phyloP scores from a whole-genome alignment of 176 grass and related monocot species.

The Tillandsia leiboldiana region DNA sequence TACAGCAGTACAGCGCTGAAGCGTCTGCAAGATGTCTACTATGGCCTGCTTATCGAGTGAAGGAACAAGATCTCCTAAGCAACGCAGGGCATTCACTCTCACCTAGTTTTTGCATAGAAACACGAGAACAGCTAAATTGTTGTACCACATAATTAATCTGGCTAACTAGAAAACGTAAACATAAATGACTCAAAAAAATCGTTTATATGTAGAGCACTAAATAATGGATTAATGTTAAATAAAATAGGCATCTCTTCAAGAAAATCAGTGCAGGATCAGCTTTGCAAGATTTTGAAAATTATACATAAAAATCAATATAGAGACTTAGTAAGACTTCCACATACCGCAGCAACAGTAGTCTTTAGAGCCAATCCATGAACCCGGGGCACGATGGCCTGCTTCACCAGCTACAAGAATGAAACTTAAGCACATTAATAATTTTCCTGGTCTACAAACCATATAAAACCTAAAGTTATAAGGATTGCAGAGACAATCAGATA shows the following conservation, averaged over 20 bases:
- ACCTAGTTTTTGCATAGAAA: slow-evolving; percentile 45
- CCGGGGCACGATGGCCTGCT: slow-evolving; percentile 81
- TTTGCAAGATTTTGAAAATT: not conserved
- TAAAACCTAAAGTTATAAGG: not conserved
- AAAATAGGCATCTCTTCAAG: too few relatives aligned
- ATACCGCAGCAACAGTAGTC: slow-evolving; percentile 93
- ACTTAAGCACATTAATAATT: slow-evolving; percentile 11
- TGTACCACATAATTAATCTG: not conserved
- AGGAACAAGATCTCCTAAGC: slow-evolving; percentile 91
- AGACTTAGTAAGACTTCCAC: slow-evolving; percentile 12
- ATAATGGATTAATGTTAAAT: too few relatives aligned
- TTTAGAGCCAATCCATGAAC: slow-evolving; percentile 93
- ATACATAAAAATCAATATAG: not conserved
- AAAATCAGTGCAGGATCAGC: not conserved
- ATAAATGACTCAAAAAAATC: not conserved
- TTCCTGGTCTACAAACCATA: not conserved
- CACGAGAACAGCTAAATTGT: too few relatives aligned
- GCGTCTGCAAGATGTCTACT: slow-evolving; percentile 67
- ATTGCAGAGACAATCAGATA: not conserved
- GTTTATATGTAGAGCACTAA: too few relatives aligned
- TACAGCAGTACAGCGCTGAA: slow-evolving; percentile 82
- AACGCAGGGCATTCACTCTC: slow-evolving; percentile 84
- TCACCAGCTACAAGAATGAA: slow-evolving; percentile 62
- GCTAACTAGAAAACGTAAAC: not conserved
- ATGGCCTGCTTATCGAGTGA: slow-evolving; percentile 79